These are phyloP conservation scores for Knufia petricola DNA, from an alignment of 2,329 filamentous ascomycete species.

Conservation along the genomic window DNA sequence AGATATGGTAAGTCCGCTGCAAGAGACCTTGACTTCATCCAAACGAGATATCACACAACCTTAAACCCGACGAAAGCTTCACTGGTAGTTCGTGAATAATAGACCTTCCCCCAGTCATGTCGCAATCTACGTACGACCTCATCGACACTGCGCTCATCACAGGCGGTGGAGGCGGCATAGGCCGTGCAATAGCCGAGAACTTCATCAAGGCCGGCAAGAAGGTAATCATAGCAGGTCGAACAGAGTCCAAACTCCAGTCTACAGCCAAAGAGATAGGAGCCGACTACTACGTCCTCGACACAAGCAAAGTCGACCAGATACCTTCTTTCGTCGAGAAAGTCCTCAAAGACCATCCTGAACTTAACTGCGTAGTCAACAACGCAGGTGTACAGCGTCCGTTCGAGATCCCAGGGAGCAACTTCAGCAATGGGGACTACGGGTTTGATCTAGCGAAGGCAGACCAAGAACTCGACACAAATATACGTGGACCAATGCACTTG, in stretches of 20 bases:
- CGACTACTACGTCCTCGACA: conserved; percentile 46
- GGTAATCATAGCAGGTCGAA: conserved; percentile 28
- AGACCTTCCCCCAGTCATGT: background rate
- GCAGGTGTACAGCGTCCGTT: conserved; percentile 49
- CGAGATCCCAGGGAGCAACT: conserved; percentile 28
- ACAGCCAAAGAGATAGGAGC: conserved; percentile 38
- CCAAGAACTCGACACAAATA: conserved; percentile 50
- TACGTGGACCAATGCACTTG: conserved; percentile 50
- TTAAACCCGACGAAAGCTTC: too few relatives aligned
- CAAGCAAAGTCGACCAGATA: conserved; percentile 33
- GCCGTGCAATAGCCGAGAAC: conserved; percentile 22
- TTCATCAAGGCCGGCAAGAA: conserved; percentile 20
- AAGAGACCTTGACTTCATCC: too few relatives aligned
- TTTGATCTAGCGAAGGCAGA: conserved; percentile 41
- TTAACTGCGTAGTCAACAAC: conserved; percentile 53
- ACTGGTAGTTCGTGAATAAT: too few relatives aligned
- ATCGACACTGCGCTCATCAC: conserved; percentile 21
- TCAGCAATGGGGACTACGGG: conserved; percentile 23
- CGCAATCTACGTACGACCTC: conserved; percentile 4
- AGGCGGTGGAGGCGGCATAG: conserved; percentile 23
- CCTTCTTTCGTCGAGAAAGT: conserved; percentile 38
- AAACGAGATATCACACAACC: too few relatives aligned
- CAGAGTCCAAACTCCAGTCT: conserved; percentile 43
- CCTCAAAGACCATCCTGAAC: conserved; percentile 41
- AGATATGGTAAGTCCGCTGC: too few relatives aligned